Base-by-base conservation (phyloP, 352 stramenopile genomes). In the Pythium phragmitis region DNA sequence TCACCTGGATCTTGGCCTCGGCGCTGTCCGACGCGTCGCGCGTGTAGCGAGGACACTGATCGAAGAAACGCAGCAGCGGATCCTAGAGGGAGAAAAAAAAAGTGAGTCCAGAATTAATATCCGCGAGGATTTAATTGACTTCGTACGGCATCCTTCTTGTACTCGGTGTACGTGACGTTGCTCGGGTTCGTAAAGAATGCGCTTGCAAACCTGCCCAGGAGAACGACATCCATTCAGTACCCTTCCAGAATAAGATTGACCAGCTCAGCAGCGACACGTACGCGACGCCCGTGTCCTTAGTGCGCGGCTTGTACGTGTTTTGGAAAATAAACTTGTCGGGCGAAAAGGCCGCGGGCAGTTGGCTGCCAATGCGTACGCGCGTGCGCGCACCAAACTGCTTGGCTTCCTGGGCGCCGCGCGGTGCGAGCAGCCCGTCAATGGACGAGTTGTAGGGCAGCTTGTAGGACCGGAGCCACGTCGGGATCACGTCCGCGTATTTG, bases 401-500 rank as follows among this genome's bases (percentile, higher is more conserved):
- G 13, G 58, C 30, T 33, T 72, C 65, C 8, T 46, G 33, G 16
- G 39, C 42, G n/a, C 82, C 85, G 8, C 65, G 21, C 0, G 63
- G 42, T 2, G 76, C 68, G 17, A 94, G 68, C 7, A 75, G 65
- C 11, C 77, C 79, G 33, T 79, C 43, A 2, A 89, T 61, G 49
- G 63, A 83, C 54, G 74, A 11, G 36, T 91, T 87, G 74, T 92
- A 93, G 12, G 79, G 77, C 51, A 93, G 55, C 34, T 70, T 70
- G 57, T 92, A 93, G 56, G 75, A 78, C 41, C 56, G 69, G 61
- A 92, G 67, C 82, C 85, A 92, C 19, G n/a, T 13, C 1, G 85
- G 85, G 28, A 87, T 62, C 16, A 56, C 26, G 4, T 63, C 48
- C 0, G 58, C 36, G 46, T 83, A 85, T 14, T 28, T 59, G 9